Evolutionary conservation across 2,329 filamentous ascomycete species (phyloP).

Genomic region (Tolypocladium paradoxum): DNA sequence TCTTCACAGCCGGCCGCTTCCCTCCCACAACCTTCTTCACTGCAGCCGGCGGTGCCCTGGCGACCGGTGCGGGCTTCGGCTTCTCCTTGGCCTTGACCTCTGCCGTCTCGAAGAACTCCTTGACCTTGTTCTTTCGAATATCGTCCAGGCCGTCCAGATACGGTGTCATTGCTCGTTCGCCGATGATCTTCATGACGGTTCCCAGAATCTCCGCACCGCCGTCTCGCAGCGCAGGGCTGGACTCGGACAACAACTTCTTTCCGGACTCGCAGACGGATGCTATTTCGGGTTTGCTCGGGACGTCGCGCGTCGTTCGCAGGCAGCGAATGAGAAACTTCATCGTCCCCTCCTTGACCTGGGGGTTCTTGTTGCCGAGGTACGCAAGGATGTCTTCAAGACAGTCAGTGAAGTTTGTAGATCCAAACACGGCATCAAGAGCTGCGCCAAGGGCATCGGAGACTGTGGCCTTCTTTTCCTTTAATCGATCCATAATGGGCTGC

Average conservation of each 20-base stretch:
- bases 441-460: conserved; percentile 81
- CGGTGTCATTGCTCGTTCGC: conserved; percentile 88
- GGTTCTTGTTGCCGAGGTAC: conserved; percentile 87
- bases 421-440: conserved; percentile 63
- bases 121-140: conserved; percentile 90
- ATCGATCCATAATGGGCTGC: conserved; percentile 81
- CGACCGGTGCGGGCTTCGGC: conserved; percentile 67
- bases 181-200: conserved; percentile 97
- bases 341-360: conserved; percentile 91
- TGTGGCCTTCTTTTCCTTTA: conserved; percentile 93
- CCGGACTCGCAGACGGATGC: conserved; percentile 75
- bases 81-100: conserved; percentile 48
- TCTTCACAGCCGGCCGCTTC: conserved; percentile 33
- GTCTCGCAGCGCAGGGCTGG: conserved; percentile 72
- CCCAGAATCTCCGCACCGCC: conserved; percentile 88
- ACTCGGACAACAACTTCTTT: conserved; percentile 85
- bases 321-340: conserved; percentile 88
- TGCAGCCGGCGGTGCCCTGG: conserved; percentile 34
- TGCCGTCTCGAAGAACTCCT: conserved; percentile 69
- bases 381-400: conserved; percentile 85
- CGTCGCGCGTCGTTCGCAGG: conserved; percentile 69
- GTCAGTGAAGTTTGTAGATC: conserved; percentile 62
- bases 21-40: conserved; percentile 37
- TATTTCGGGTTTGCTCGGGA: conserved; percentile 76
- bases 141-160: conserved; percentile 90